These are phyloP conservation scores for Kwoniella bestiolae DNA, from an alignment of 768 basidiomycete species.

Conservation along the genomic window DNA sequence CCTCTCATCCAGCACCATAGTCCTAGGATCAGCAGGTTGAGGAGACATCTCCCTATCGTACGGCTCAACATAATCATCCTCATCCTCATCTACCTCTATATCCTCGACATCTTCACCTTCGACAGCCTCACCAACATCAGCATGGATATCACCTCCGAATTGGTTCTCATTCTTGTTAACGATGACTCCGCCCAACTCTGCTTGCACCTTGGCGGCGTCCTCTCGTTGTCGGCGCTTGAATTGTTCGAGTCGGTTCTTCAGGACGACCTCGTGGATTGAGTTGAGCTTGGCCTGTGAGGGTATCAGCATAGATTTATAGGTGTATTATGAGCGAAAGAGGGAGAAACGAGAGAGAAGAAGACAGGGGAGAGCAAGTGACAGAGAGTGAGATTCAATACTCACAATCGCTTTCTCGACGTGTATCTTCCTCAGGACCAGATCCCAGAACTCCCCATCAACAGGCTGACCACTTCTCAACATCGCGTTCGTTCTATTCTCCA, in stretches of 20 bases:
- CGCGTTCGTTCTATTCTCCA: conserved; percentile 83
- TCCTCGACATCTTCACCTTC: conserved; percentile 56
- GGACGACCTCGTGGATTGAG: conserved; percentile 90
- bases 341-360: no score
- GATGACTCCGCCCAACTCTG: conserved; percentile 67
- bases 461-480: conserved; percentile 92
- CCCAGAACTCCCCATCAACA: conserved; percentile 98
- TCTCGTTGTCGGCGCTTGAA: conserved; percentile 93
- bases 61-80: conserved; percentile 62
- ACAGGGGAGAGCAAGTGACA: no score
- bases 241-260: conserved; percentile 93
- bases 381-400: no score
- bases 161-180: conserved; percentile 65
- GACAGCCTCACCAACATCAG: conserved; percentile 49
- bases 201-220: conserved; percentile 90
- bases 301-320: background rate
- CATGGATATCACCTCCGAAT: conserved; percentile 59
- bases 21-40: conserved; percentile 70
- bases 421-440: conserved; percentile 83
- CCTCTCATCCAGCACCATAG: conserved; percentile 74
- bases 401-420: conserved; percentile 98
- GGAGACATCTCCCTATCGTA: conserved; percentile 90
- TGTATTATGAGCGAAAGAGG: no score
- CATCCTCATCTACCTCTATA: conserved; percentile 63
- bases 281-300: conserved; percentile 80